Base-by-base conservation (phyloP, 2,329 filamentous ascomycete species). In the Phaeoacremonium minimum region DNA sequence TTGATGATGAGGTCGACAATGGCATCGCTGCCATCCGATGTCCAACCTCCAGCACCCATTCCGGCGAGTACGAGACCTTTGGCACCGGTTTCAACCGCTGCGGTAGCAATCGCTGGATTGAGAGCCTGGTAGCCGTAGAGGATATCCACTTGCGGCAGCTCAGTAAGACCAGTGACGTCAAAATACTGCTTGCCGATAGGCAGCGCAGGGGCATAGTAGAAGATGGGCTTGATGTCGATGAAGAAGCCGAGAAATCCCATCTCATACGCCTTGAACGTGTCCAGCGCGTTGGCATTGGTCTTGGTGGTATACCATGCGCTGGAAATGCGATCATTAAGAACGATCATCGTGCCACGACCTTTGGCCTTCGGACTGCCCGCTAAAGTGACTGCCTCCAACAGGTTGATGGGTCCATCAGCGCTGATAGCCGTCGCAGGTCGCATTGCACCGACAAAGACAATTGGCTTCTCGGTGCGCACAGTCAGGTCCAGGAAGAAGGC, bases 401-500 rank as follows among this genome's bases (percentile, higher is more conserved):
- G 64, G 53, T 83, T 83, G 49, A 76, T 67, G 13, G 76, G 77
- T 0, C 79, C 79, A 42, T 83, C 79, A 13, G 79, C 77, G 41
- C 72, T 75, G 47, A 81, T 64, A 11, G 76, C 77, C 0, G 77
- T 80, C 0, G 76, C 71, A 5, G 78, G 78, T 8, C 78, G 64
- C 78, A 83, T 83, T 14, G 78, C 70, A 5, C 77, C 78, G 2
- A 78, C 77, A 16, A 77, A 50, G 4, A 82, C 67, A 5, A 83
- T 64, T 1, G 78, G 77, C 53, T 82, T 81, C 18, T 64, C 63
- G 30, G 68, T 74, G 45, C 69, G 69, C 20, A 80, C 52, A 0
- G 74, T 77, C 4, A 75, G 56, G 43, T 81, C 73, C 7, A 83
- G 58, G 59, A 80, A 81, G 60, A 82, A 81, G 7, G 77, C 73